Evolutionary conservation across 129 eudicot species (phyloP), one percentile per base, ranked within the genome.

Genomic region (Helianthus tuberosus): DNA sequence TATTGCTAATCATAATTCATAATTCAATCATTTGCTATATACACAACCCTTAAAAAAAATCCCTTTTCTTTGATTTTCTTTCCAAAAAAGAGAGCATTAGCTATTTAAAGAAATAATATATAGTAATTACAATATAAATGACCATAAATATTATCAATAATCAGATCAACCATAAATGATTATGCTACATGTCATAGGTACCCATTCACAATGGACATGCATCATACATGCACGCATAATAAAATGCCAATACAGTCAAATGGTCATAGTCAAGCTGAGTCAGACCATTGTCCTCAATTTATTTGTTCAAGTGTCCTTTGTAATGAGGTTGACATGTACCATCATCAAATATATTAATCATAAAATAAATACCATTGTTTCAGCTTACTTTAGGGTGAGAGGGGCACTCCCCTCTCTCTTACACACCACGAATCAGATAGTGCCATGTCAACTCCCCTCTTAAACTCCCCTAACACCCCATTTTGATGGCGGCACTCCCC

Each of bases 211-310:
- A 38, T 54, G 49, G 14, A 44, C 68, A 44, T 43, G 53, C 43
- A 64, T 64, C 65, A 59, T 11, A 59, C 66, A 61, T 52, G 11
- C 65, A 59, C 3, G 32, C 66, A 61, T 52, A 8, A 64, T 25
- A 43, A 57, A 41, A 58, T 57, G 63, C 8, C 16, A 48, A 57
- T 11, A 68, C 38, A 68, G 75, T 77, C 81, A 77, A 69, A 58
- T 74, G 55, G 47, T 67, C 81, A 49, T 54, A 74, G 83, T 83
- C 86, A 78, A 78, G 80, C 83, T 78, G 86, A 78, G 83, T 78
- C 86, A 68, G 80, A 73, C 61, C 44, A 62, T 60, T 49, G 81
- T 69, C 81, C 65, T 77, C 71, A 60, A 49, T 62, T 15, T 32
- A 77, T 77, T 77, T 77, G 76, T 70, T 77, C 36, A 77, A 60